Base-by-base conservation (phyloP, 2,329 filamentous ascomycete genomes). In the Aspergillus spinulosporus region DNA sequence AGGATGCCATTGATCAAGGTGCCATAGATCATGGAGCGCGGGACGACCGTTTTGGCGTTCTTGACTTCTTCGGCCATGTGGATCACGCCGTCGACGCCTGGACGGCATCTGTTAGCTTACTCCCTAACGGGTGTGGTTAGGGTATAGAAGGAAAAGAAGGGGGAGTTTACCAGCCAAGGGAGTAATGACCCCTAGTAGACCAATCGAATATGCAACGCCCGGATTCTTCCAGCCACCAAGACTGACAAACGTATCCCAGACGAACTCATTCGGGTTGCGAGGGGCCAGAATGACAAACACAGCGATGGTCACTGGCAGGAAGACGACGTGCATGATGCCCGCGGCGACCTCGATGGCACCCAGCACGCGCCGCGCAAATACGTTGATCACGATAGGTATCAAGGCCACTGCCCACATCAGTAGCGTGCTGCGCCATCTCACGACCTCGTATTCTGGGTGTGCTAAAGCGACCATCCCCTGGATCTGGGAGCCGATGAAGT, bases 321-420 rank as follows among this genome's bases (percentile, higher is more conserved):
- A 66, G 39, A 66, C 60, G 4, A 66, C 54, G 51, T 67, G 65
- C 62, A 66, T 62, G 39, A 62, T 52, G 2, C 60, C 60, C 0
- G 54, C 59, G 1, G 46, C 50, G 8, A 62, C 48, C 39, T 62
- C 60, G 6, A 62, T 59, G 3, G 50, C 28, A 2, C 52, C 31
- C 0, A 62, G 56, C 2, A 62, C n/a, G 11, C 60, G 60, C 14
- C 60, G 59, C 4, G 49, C 64, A 56, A 80, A 73, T 0, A 79
- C 79, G 62, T 84, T 83, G 70, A 83, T 74, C 12, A 80, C 65
- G 14, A 82, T 74, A 2, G 75, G 75, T 15, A 82, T 74, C 3
- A 76, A 43, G 1, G 79, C 70, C 32, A 81, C 74, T 2, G 74
- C 74, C 68, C 79, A 82, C 15, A 80, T 74, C 0, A 83, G 64